Evolutionary conservation across 495 filamentous ascomycete species (phyloP), one percentile per base, ranked within the genome.

Genomic region (Evernia prunastri): DNA sequence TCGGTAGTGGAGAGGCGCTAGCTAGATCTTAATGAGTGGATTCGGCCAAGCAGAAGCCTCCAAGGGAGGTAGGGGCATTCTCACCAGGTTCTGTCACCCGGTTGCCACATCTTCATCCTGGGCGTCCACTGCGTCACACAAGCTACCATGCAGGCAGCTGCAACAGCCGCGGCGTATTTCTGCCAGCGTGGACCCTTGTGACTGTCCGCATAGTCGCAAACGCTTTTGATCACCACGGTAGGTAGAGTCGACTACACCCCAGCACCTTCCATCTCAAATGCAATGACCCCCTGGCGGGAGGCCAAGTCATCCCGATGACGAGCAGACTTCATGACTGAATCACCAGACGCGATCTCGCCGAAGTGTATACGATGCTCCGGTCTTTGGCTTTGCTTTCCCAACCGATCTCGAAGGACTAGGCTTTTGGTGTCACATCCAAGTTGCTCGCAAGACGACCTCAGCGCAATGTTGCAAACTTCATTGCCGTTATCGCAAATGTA

Each of bases 211-310:
- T 79, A 78, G 68, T 78, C 75, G 61, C 74, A 77, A 9, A 78
- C 68, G 0, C 73, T 74, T 56, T 78, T 78, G 62, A 79, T 68
- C 3, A 80, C 68, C 3, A 79, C 49, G 43, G 67, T 72, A 0
- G 73, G 72, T 6, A 76, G 27, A n/a, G 71, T 65, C 18, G 73
- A 76, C 74, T 67, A 76, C 4, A 74, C 73, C 3, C 78, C 78
- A n/a, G 78, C 77, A 0, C 73, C 77, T 65, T 78, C 77, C 77
- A 78, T 79, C 67, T 80, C 77, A 27, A 80, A 78, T 31, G 69
- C 75, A 53, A 79, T 74, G 2, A 79, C 53, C 40, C 56, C 25
- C 43, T 69, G 45, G 7, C 25, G 7, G n/a, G 56, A 10, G 11
- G 66, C 68, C 12, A 71, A 53, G 20, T 56, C 31, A 53, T 75